Conservation (phyloP, 129 eudicot genomes). For the Kitagawia praeruptora region DNA sequence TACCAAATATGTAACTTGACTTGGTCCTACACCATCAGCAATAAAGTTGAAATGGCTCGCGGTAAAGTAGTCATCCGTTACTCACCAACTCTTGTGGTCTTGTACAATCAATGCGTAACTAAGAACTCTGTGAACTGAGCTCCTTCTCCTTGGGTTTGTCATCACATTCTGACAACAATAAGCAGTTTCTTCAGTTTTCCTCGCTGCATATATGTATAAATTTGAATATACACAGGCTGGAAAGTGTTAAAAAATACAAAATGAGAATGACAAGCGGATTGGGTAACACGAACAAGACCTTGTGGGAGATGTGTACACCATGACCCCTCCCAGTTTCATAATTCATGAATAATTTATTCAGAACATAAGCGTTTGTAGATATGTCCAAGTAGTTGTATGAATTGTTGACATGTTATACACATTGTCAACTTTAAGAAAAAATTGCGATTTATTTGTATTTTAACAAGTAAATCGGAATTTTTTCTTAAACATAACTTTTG, state of each 20-base stretch:
- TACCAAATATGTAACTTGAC: conserved; percentile 57
- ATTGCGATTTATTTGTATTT: too few relatives aligned
- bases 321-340: background rate
- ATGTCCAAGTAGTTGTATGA: too few relatives aligned
- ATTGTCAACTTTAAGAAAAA: too few relatives aligned
- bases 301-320: background rate
- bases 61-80: background rate
- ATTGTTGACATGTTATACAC: too few relatives aligned
- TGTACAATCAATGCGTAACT: too few relatives aligned
- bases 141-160: background rate
- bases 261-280: background rate
- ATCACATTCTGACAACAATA: background rate
- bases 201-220: background rate
- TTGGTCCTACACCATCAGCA: background rate
- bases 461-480: too few relatives aligned
- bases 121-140: background rate
- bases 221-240: background rate
- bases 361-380: too few relatives aligned
- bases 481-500: too few relatives aligned
- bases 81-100: too few relatives aligned
- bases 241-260: background rate
- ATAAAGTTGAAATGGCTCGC: background rate
- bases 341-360: too few relatives aligned
- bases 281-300: background rate
- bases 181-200: background rate